Evolutionary conservation across 1,139 yeast species (phyloP).

Genomic region (Saccharomyces uvarum): DNA sequence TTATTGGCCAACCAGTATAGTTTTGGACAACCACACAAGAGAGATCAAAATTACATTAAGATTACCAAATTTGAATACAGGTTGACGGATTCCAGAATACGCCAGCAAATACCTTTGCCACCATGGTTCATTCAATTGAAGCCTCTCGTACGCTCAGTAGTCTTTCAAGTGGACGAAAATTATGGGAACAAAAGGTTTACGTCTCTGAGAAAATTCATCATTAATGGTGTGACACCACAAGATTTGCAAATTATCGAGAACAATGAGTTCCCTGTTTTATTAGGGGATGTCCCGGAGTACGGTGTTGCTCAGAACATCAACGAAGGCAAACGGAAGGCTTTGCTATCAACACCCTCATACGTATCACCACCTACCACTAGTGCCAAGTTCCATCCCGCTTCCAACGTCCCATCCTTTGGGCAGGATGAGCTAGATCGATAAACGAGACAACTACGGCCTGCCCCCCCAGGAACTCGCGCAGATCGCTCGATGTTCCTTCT

Average conservation of each 20-base stretch:
- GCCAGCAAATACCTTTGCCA: slow-evolving; percentile 30
- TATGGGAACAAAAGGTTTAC: slow-evolving; percentile 33
- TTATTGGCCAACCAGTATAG: slow-evolving; percentile 12
- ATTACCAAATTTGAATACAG: slow-evolving; percentile 28
- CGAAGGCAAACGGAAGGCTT: slow-evolving; percentile 1
- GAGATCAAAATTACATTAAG: slow-evolving; percentile 21
- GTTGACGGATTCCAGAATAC: slow-evolving; percentile 19
- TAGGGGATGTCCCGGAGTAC: slow-evolving; percentile 15
- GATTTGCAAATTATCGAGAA: slow-evolving; percentile 29
- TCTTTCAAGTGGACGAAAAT: slow-evolving; percentile 29
- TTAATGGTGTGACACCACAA: slow-evolving; percentile 34
- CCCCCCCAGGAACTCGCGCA: background rate
- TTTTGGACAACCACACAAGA: slow-evolving; percentile 15
- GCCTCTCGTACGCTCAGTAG: slow-evolving; percentile 28
- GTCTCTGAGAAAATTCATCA: slow-evolving; percentile 30
- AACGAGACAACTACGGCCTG: background rate
- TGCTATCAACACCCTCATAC: background rate
- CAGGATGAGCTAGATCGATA: slow-evolving; percentile 25
- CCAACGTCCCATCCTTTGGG: slow-evolving; percentile 27
- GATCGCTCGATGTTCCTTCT: background rate
- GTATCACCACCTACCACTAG: background rate
- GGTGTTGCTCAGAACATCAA: slow-evolving; percentile 1
- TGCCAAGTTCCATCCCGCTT: background rate
- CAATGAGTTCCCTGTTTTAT: slow-evolving; percentile 12
- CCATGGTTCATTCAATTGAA: slow-evolving; percentile 26